phyloP scores from a whole-genome alignment of 805 yeast species.

The Millerago galiae region DNA sequence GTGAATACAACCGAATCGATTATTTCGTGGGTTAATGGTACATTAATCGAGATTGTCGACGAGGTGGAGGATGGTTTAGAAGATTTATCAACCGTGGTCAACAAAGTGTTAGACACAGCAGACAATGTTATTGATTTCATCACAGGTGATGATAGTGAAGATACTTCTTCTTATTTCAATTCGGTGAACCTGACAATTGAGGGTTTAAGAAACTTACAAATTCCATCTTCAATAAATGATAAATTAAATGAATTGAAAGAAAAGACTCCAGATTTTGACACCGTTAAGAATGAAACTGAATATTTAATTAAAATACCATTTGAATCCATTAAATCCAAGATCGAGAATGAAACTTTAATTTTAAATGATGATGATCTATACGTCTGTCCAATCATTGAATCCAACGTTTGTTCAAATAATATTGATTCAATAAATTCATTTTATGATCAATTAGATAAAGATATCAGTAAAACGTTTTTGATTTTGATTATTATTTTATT shows the following conservation, averaged over 20 bases:
- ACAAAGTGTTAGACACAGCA: constrained; percentile 46
- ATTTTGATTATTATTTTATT: constrained; percentile 34
- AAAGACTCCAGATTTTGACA: constrained; percentile 59
- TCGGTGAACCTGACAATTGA: constrained; percentile 54
- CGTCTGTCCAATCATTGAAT: constrained; percentile 32
- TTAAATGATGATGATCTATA: constrained; percentile 16
- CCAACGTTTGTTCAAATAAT: constrained; percentile 35
- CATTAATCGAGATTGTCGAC: constrained; percentile 45
- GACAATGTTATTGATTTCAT: constrained; percentile 52
- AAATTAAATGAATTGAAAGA: constrained; percentile 46
- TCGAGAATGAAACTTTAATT: constrained; percentile 28
- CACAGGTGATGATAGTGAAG: constrained; percentile 32
- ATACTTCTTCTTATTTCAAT: constrained; percentile 24
- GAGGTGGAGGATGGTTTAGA: constrained; percentile 63
- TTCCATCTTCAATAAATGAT: constrained; percentile 58
- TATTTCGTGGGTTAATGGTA: constrained; percentile 52
- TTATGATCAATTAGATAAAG: constrained; percentile 26
- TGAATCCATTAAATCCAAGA: constrained; percentile 33
- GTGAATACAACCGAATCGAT: constrained; percentile 64
- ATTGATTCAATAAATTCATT: constrained; percentile 34
- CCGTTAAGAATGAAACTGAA: constrained; percentile 55
- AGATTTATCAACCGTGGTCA: constrained; percentile 51
- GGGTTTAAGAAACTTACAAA: constrained; percentile 48
- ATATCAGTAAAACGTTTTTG: constrained; percentile 31
- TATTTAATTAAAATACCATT: constrained; percentile 55